Conservation (phyloP, 1,284 basidiomycete species). For the Cryptococcus sp. region DNA sequence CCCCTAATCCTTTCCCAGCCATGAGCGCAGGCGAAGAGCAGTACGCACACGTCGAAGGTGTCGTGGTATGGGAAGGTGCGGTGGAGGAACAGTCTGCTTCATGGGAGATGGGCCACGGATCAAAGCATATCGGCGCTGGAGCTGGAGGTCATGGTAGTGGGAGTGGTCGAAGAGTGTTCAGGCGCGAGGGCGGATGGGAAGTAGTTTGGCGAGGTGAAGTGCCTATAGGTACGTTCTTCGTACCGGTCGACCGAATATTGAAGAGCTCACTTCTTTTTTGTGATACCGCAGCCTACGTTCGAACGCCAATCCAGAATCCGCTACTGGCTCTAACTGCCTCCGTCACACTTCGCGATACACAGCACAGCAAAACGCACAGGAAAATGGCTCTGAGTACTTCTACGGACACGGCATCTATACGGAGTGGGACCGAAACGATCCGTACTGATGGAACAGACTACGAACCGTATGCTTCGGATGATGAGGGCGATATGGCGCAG, state of each 20-base stretch:
- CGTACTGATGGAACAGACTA: conserved; percentile 26
- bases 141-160: conserved; percentile 29
- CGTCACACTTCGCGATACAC: conserved; percentile 72
- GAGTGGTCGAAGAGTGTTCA: conserved; percentile 62
- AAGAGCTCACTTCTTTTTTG: not conserved
- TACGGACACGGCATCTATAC: conserved; percentile 28
- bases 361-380: conserved; percentile 35
- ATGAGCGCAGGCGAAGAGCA: conserved; percentile 67
- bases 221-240: conserved; percentile 65
- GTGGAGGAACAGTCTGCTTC: conserved; percentile 26
- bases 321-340: conserved; percentile 77
- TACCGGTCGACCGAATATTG: not conserved
- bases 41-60: conserved; percentile 75
- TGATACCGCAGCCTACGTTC: conserved; percentile 62
- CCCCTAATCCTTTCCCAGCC: conserved; percentile 49
- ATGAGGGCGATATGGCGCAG: conserved; percentile 50
- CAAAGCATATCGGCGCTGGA: conserved; percentile 11
- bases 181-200: conserved; percentile 68
- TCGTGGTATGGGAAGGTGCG: conserved; percentile 60
- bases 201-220: conserved; percentile 72
- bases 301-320: conserved; percentile 69
- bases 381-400: conserved; percentile 15
- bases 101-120: conserved; percentile 11
- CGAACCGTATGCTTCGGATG: conserved; percentile 20
- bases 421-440: conserved; percentile 20